Conservation (phyloP, 2,329 filamentous ascomycete species). For the Rosellinia necatrix region DNA sequence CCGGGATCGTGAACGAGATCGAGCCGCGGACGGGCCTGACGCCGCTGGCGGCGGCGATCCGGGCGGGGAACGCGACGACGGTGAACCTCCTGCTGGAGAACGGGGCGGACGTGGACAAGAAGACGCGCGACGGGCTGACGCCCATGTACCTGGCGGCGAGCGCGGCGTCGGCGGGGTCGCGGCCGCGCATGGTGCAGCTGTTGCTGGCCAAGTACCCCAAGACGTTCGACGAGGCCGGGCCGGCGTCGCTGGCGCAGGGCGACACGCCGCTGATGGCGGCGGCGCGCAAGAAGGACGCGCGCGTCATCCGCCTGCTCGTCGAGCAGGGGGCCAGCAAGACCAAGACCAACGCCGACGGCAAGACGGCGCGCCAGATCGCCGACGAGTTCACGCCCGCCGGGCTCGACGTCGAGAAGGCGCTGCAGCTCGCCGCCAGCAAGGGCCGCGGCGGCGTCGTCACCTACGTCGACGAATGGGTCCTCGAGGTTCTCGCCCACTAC, state of each 20-base stretch:
- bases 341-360: constrained; percentile 18
- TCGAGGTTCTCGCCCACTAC: constrained; percentile 22
- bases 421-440: constrained; percentile 20
- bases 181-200: constrained; percentile 23
- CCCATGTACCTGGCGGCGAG: constrained; percentile 24
- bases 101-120: constrained; percentile 19
- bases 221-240: constrained; percentile 19
- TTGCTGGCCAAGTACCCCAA: constrained; percentile 23
- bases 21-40: constrained; percentile 21
- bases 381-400: constrained; percentile 5
- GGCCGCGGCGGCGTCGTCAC: constrained; percentile 20
- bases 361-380: constrained; percentile 19
- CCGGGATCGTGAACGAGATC: constrained; percentile 9
- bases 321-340: constrained; percentile 22
- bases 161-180: constrained; percentile 3
- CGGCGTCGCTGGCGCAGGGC: not conserved
- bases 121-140: constrained; percentile 17
- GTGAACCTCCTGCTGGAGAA: constrained; percentile 27
- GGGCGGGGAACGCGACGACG: constrained; percentile 12
- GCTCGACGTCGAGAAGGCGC: constrained; percentile 14
- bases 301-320: constrained; percentile 20
- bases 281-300: constrained; percentile 10
- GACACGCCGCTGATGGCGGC: constrained; percentile 28
- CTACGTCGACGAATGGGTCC: constrained; percentile 23
- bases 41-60: constrained; percentile 21